phyloP scores from a whole-genome alignment of 257 asterid genomes.

The Gentiana dahurica region DNA sequence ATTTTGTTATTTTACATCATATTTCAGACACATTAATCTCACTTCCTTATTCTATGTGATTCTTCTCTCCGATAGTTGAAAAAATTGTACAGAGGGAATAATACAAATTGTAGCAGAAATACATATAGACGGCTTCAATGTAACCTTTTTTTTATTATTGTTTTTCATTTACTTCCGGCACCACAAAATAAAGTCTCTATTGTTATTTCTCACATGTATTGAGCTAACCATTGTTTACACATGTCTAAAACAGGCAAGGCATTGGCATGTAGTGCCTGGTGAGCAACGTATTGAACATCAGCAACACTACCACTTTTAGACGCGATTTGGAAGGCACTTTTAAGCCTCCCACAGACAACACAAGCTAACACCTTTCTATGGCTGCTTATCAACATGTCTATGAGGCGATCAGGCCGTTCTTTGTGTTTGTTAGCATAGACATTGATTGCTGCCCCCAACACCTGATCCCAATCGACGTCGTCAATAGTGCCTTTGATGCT shows the following conservation, averaged over 20 bases:
- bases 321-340: slow-evolving; percentile 97
- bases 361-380: slow-evolving; percentile 99
- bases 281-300: slow-evolving; percentile 97
- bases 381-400: slow-evolving; percentile 93
- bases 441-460: slow-evolving; percentile 92
- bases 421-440: slow-evolving; percentile 95
- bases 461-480: slow-evolving; percentile 98
- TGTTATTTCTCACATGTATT: slow-evolving; percentile 49
- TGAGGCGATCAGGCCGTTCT: slow-evolving; percentile 98
- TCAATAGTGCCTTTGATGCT: slow-evolving; percentile 95
- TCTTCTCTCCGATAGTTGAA: too few species aligned
- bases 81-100: too few species aligned
- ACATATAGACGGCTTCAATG: too few species aligned
- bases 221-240: slow-evolving; percentile 98
- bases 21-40: too few species aligned
- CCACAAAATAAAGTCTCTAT: too few species aligned
- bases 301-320: slow-evolving; percentile 98
- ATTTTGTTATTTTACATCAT: too few species aligned
- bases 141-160: too few species aligned
- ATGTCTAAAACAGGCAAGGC: slow-evolving; percentile 97
- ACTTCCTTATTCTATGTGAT: too few species aligned
- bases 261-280: slow-evolving; percentile 97
- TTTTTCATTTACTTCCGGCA: too few species aligned
- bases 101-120: too few species aligned
- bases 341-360: slow-evolving; percentile 94